Evolutionary conservation across 2,329 filamentous ascomycete genomes (phyloP).

Genomic region (Fusarium subglutinans): DNA sequence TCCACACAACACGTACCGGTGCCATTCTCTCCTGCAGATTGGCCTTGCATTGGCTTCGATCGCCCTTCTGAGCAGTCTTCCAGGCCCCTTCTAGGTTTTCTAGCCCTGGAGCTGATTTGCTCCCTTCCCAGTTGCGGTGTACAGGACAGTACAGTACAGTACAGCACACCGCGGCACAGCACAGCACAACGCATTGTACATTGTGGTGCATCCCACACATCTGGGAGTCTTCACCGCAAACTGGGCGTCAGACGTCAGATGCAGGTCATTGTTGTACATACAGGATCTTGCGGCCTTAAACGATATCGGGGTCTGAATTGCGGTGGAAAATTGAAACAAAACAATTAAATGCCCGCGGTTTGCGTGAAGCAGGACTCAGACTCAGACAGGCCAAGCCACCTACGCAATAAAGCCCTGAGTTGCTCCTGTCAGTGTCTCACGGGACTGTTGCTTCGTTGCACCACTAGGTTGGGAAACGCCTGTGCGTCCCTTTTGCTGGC

Average conservation of each 20-base stretch:
- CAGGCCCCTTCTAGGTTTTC: constrained; percentile 31
- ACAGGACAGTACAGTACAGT: background rate
- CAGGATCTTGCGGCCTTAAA: background rate
- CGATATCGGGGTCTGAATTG: background rate
- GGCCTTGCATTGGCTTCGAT: constrained; percentile 30
- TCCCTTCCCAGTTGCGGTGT: constrained; percentile 12
- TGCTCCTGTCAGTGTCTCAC: background rate
- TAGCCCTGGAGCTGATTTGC: constrained; percentile 11
- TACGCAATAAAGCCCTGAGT: background rate
- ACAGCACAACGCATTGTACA: background rate
- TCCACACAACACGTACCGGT: constrained; percentile 21
- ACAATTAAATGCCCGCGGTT: background rate
- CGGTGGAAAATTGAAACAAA: background rate
- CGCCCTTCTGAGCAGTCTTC: constrained; percentile 8
- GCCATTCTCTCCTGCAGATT: constrained; percentile 22
- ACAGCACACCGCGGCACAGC: background rate
- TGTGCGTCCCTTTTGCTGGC: background rate
- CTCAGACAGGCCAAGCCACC: background rate
- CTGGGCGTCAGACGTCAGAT: background rate
- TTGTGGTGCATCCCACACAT: background rate
- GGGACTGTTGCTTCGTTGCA: background rate
- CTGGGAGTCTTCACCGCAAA: background rate
- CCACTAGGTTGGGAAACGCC: background rate
- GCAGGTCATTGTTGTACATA: background rate
- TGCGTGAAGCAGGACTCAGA: background rate